These are phyloP conservation scores for Cladosporium colombiae DNA, from an alignment of 2,329 filamentous ascomycete genomes.

Conservation along the genomic window DNA sequence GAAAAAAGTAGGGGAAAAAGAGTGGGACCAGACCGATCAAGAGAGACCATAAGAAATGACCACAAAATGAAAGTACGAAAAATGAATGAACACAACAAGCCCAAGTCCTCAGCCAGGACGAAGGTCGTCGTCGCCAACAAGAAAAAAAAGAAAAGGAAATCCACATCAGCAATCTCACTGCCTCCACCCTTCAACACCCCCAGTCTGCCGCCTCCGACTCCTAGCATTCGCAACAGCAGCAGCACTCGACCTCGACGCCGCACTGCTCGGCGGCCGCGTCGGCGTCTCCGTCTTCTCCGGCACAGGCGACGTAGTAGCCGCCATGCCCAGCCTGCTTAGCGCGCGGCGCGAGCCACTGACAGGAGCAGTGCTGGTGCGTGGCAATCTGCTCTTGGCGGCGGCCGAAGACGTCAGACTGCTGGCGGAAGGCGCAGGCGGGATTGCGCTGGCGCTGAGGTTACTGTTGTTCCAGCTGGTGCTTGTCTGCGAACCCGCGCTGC, in stretches of 20 bases:
- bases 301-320: slow-evolving; percentile 20
- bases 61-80: background rate
- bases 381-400: slow-evolving; percentile 27
- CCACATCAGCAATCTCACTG: background rate
- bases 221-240: slow-evolving; percentile 25
- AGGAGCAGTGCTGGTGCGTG: slow-evolving; percentile 27
- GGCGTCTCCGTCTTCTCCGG: slow-evolving; percentile 29
- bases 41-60: background rate
- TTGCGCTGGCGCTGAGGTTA: slow-evolving; percentile 17
- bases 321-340: slow-evolving; percentile 32
- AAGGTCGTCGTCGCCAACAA: background rate
- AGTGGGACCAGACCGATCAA: background rate
- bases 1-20: background rate
- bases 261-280: slow-evolving; percentile 29
- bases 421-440: background rate
- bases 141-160: background rate
- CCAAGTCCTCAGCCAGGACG: background rate
- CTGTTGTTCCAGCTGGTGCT: slow-evolving; percentile 1
- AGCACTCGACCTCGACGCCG: slow-evolving; percentile 22
- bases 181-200: slow-evolving; percentile 21
- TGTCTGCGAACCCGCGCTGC: slow-evolving; percentile 20
- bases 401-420: slow-evolving; percentile 8
- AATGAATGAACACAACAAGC: background rate
- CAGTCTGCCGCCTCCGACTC: slow-evolving; percentile 26
- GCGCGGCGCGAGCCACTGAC: slow-evolving; percentile 10